Evolutionary conservation across 441 rosid genomes (phyloP).

Genomic region (Adansonia rubrostipa): DNA sequence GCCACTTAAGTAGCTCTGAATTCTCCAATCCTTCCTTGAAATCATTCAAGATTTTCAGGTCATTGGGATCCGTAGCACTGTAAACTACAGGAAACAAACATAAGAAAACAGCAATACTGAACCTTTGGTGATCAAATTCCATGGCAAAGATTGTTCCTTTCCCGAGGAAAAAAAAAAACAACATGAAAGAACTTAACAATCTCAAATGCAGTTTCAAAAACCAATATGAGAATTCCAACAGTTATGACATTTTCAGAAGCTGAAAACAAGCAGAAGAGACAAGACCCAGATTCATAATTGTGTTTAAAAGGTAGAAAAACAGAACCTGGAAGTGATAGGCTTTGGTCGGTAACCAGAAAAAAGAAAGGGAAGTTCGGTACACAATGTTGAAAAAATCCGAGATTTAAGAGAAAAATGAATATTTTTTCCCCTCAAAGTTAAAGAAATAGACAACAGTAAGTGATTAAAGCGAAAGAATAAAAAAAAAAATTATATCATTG

Average conservation of each 20-base stretch:
- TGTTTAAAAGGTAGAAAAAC: slow-evolving; percentile 3
- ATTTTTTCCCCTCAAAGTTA: neutral
- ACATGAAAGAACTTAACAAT: neutral
- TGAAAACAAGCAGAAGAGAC: slow-evolving; percentile 7
- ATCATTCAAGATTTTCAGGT: slow-evolving; percentile 54
- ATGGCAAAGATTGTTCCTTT: slow-evolving; percentile 19
- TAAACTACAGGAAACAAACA: slow-evolving; percentile 32
- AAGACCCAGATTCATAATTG: neutral
- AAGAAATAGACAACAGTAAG: slow-evolving; percentile 12
- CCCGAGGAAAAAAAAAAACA: neutral
- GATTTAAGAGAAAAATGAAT: neutral
- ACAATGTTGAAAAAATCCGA: slow-evolving; percentile 3
- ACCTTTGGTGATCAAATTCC: slow-evolving; percentile 24
- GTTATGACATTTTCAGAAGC: slow-evolving; percentile 15
- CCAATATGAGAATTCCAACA: neutral
- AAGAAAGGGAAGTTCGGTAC: neutral
- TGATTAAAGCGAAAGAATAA: neutral
- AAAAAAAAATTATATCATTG: neutral
- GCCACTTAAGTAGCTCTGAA: slow-evolving; percentile 64
- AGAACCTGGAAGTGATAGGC: slow-evolving; percentile 8
- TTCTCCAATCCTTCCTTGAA: slow-evolving; percentile 57
- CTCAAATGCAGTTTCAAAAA: slow-evolving; percentile 8
- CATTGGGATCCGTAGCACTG: slow-evolving; percentile 49
- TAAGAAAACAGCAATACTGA: slow-evolving; percentile 29
- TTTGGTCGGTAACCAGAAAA: neutral